phyloP scores from a whole-genome alignment of 441 rosid genomes.

The Erysimum pusillum region DNA sequence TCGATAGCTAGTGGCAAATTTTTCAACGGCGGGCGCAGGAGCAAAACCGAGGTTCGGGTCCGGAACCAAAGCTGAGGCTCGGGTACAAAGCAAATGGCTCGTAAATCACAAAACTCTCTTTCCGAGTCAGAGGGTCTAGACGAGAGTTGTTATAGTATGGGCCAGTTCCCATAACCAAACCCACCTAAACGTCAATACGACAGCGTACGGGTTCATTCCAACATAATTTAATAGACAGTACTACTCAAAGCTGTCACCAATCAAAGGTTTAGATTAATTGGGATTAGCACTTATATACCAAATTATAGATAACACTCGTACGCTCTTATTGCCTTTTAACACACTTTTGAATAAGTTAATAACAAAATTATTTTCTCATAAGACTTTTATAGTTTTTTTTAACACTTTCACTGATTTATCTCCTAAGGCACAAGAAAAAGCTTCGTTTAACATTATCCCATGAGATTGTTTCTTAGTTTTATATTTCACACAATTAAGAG shows the following conservation, averaged over 20 bases:
- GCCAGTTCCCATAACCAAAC: conserved; percentile 35
- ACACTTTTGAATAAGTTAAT: too few relatives aligned
- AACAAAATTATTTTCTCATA: too few relatives aligned
- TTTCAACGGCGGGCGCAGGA: conserved; percentile 70
- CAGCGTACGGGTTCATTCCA: neutral
- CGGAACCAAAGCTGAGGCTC: conserved; percentile 56
- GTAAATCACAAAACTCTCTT: conserved; percentile 27
- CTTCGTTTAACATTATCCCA: too few relatives aligned
- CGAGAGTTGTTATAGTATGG: conserved; percentile 29
- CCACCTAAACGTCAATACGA: conserved; percentile 31
- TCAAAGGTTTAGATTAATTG: neutral
- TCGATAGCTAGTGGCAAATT: conserved; percentile 56
- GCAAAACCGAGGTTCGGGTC: conserved; percentile 39
- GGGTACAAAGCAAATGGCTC: conserved; percentile 54
- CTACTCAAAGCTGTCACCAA: too few relatives aligned
- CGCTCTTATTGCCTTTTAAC: too few relatives aligned
- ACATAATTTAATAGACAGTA: neutral
- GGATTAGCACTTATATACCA: neutral
- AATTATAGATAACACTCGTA: too few relatives aligned
- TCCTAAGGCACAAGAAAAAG: too few relatives aligned
- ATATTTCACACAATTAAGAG: too few relatives aligned
- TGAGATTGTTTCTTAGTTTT: too few relatives aligned
- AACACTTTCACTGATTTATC: too few relatives aligned
- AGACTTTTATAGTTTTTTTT: too few relatives aligned
- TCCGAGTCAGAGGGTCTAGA: neutral